Evolutionary conservation across 2,329 filamentous ascomycete species (phyloP).

Genomic region (Colletotrichum australisinense): DNA sequence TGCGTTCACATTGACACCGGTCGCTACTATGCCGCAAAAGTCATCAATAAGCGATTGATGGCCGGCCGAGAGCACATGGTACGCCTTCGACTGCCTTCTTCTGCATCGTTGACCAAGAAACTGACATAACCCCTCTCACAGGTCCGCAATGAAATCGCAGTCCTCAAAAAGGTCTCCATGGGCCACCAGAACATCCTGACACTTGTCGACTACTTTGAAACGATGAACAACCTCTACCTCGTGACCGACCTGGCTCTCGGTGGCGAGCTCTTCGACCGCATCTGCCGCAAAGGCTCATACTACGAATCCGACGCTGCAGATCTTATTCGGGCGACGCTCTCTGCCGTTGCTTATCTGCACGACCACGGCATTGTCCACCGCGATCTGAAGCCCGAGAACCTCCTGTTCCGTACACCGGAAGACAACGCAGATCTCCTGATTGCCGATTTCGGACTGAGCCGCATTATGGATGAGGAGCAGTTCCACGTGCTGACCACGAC

Average conservation of each 20-base stretch:
- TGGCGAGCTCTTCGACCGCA: slow-evolving; percentile 97
- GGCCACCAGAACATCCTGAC: slow-evolving; percentile 98
- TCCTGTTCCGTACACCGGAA: slow-evolving; percentile 95
- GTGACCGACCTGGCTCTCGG: slow-evolving; percentile 97
- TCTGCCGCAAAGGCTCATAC: slow-evolving; percentile 98
- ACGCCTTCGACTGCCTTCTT: slow-evolving; percentile 39
- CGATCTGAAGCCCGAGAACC: slow-evolving; percentile 96
- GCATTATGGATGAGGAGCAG: slow-evolving; percentile 99
- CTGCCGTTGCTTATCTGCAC: slow-evolving; percentile 97
- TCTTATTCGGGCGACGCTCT: slow-evolving; percentile 92
- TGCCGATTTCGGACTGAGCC: slow-evolving; percentile 93
- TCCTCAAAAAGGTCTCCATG: slow-evolving; percentile 98
- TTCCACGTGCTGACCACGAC: slow-evolving; percentile 98
- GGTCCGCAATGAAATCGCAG: slow-evolving; percentile 98
- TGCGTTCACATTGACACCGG: slow-evolving; percentile 99
- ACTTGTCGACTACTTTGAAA: slow-evolving; percentile 98
- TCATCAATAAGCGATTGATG: slow-evolving; percentile 99
- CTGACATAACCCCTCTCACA: slow-evolving; percentile 48
- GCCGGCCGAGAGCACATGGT: slow-evolving; percentile 98
- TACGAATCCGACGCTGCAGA: slow-evolving; percentile 97
- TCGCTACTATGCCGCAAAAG: slow-evolving; percentile 97
- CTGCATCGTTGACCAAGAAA: background rate
- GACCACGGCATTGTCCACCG: slow-evolving; percentile 99
- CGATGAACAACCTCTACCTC: slow-evolving; percentile 99
- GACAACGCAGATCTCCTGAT: slow-evolving; percentile 98